Percentiles rank a stretch among this genome's conserved stretches.
These are phyloP conservation scores for Solidago caesia DNA, from an alignment of 129 eudicot species.

Conservation along the genomic window DNA sequence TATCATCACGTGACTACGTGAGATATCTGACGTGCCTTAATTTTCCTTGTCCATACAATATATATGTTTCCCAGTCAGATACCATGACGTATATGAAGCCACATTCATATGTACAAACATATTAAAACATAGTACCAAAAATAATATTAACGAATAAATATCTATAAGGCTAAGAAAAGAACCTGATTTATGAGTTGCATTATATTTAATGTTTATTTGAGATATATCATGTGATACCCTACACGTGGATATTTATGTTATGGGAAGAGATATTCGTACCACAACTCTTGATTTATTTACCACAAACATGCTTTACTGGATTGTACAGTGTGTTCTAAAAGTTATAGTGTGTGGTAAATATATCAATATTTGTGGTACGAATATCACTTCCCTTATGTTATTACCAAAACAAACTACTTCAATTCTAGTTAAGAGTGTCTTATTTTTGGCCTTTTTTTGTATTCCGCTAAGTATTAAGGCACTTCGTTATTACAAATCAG, in stretches of 20 bases:
- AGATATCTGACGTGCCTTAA: slow-evolving; percentile 5
- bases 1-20: slow-evolving; percentile 2
- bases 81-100: slow-evolving; percentile 5
- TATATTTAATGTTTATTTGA: slow-evolving; percentile 5
- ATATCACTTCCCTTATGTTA: background rate
- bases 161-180: slow-evolving; percentile 9
- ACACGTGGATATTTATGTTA: background rate
- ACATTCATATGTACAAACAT: slow-evolving; percentile 3
- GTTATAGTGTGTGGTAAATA: no score
- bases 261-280: no score
- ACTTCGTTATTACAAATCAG: background rate
- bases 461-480: background rate
- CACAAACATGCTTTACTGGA: no score
- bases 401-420: slow-evolving; percentile 4
- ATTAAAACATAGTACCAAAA: slow-evolving; percentile 1
- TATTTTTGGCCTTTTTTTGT: slow-evolving; percentile 4
- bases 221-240: background rate
- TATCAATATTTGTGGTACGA: no score
- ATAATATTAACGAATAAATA: slow-evolving; percentile 6
- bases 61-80: slow-evolving; percentile 6
- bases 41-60: background rate
- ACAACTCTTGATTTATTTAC: no score
- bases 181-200: slow-evolving; percentile 3
- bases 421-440: slow-evolving; percentile 1
- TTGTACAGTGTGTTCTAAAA: no score